Evolutionary conservation across 208 protist genomes (phyloP), one percentile per base, ranked within the genome.

Genomic region (Willaertia magna): DNA sequence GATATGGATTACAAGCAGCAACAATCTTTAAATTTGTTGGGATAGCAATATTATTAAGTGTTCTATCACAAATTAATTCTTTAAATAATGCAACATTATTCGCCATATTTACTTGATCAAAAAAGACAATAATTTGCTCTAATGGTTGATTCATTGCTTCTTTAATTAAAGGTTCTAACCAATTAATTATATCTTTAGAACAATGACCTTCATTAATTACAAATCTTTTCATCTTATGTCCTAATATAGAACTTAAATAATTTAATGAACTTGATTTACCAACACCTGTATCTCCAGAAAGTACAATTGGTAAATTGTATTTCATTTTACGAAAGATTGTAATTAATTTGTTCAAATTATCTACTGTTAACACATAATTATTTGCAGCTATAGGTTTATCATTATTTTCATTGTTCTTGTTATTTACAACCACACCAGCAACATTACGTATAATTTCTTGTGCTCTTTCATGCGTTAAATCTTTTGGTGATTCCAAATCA

Each of bases 1-100:
- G 55, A 86, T 94, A 94, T 30, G 93, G 93, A 84, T 94, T 94
- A 85, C 89, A 90, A 16, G 92, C 92, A 12, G 91, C 92, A 43
- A 94, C 44, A 42, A 93, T 39, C 11, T 84, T 84, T 16, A 87
- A 82, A 61, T 84, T 78, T 22, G 14, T 26, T 20, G 84, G 67
- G 22, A 87, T 83, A 16, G 30, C n/a, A 4, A 74, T 3, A 39
- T 47, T 47, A 46, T 61, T 34, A 12, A 87, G 18, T 40, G 6
- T 9, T 40, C 85, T 84, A 82, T 91, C 26, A 30, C 52, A 87
- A 42, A 93, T 46, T 26, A 92, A 39, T 61, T 94, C 92, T 14
- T 84, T 90, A 55, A 94, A 81, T 26, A 93, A 74, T 14, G 84
- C 87, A 34, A 93, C 76, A 85, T 81, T 84, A 11, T 79, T 74